Evolutionary conservation across 208 protist genomes (phyloP).

Genomic region (Wallacemonas sp.): DNA sequence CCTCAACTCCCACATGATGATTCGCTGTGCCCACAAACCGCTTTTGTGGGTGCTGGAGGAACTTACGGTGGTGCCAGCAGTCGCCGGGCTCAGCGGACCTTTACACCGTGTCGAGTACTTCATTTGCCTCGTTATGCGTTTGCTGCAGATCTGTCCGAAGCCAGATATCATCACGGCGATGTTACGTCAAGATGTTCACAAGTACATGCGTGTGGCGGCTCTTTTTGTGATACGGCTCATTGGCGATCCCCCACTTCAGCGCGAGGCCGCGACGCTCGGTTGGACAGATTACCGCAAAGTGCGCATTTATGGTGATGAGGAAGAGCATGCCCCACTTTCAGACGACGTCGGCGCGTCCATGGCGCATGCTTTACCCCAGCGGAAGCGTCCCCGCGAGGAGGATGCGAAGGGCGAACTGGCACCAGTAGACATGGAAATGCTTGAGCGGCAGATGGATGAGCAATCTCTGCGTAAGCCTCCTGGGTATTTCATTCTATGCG

Average conservation of each 20-base stretch:
- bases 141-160: slow-evolving; percentile 68
- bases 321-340: slow-evolving; percentile 24
- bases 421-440: slow-evolving; percentile 3
- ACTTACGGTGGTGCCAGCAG: slow-evolving; percentile 39
- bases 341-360: slow-evolving; percentile 2
- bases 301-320: slow-evolving; percentile 55
- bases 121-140: slow-evolving; percentile 58
- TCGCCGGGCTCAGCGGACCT: slow-evolving; percentile 58
- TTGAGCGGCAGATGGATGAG: slow-evolving; percentile 21
- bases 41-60: slow-evolving; percentile 69
- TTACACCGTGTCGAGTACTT: slow-evolving; percentile 60
- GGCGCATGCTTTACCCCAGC: slow-evolving; percentile 1
- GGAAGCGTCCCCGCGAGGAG: slow-evolving; percentile 9
- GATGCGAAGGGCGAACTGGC: not conserved
- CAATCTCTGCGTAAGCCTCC: slow-evolving; percentile 20
- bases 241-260: slow-evolving; percentile 43
- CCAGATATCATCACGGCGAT: slow-evolving; percentile 58
- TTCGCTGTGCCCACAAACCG: slow-evolving; percentile 55
- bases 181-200: slow-evolving; percentile 78
- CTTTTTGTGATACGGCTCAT: slow-evolving; percentile 73
- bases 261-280: slow-evolving; percentile 49
- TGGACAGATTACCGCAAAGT: slow-evolving; percentile 81
- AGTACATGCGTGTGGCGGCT: slow-evolving; percentile 76
- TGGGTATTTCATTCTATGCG: slow-evolving; percentile 42
- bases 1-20: slow-evolving; percentile 60